A percentile compares a stretch with the other conserved stretches of the same genome.
Conservation (phyloP, 495 filamentous ascomycete genomes). For the Sphaerosporella brunnea region DNA sequence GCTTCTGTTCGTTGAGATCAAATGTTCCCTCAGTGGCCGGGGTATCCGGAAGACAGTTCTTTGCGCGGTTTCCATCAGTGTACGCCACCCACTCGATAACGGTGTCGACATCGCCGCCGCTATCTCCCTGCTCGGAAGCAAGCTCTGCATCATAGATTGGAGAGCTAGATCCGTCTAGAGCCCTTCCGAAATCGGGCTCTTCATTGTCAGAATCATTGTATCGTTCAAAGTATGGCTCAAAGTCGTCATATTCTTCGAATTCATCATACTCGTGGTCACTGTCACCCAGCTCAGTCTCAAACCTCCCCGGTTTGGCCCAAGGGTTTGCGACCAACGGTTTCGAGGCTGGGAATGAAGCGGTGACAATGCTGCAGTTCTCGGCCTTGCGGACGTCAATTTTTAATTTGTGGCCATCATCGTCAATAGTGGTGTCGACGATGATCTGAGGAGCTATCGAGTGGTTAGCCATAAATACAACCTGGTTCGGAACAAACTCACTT, state of each 20-base stretch:
- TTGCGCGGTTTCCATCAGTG: background rate
- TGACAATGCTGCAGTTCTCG: background rate
- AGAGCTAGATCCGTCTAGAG: too few species aligned
- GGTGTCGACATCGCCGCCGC: slow-evolving; percentile 1
- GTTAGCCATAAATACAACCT: too few species aligned
- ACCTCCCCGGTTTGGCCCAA: background rate
- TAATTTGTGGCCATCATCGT: too few species aligned
- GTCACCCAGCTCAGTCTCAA: background rate
- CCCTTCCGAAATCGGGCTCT: too few species aligned
- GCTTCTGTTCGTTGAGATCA: background rate
- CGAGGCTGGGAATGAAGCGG: background rate
- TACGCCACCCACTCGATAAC: slow-evolving; percentile 2
- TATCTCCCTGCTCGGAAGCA: background rate
- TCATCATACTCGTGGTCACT: background rate
- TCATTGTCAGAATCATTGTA: background rate
- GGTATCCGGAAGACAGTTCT: background rate
- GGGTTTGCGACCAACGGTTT: background rate
- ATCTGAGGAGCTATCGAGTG: background rate
- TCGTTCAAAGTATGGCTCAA: background rate
- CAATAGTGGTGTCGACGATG: background rate
- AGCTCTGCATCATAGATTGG: background rate
- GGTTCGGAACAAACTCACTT: background rate
- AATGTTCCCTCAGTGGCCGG: background rate
- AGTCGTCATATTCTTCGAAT: background rate
- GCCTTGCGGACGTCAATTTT: background rate